A percentile compares a stretch with the other conserved stretches of the same genome.
These are phyloP conservation scores for Dispira parvispora DNA, from an alignment of 192 early-diverging fungal genomes.

Conservation along the genomic window DNA sequence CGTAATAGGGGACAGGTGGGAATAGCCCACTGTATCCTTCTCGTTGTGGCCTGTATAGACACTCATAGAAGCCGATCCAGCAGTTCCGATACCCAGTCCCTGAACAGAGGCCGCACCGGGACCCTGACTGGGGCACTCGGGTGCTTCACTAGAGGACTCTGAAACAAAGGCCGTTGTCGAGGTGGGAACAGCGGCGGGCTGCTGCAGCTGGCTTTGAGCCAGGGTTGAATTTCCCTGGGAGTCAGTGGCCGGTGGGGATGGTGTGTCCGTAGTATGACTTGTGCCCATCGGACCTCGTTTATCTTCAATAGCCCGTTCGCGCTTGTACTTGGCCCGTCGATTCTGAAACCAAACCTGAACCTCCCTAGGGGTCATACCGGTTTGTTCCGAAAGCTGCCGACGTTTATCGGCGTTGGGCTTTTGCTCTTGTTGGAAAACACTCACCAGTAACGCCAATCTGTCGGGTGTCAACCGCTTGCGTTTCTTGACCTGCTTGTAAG, in stretches of 20 bases:
- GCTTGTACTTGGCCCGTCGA: conserved; percentile 71
- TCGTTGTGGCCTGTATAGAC: background rate
- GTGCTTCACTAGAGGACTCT: no score
- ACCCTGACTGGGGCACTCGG: no score
- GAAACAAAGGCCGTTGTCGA: background rate
- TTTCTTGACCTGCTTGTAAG: conserved; percentile 26
- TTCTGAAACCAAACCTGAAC: conserved; percentile 86
- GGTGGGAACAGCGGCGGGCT: background rate
- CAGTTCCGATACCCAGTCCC: background rate
- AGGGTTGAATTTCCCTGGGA: background rate
- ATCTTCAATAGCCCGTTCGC: conserved; percentile 21
- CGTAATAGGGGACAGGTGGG: background rate
- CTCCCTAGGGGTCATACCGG: conserved; percentile 50
- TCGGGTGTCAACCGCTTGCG: conserved; percentile 50
- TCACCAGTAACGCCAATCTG: conserved; percentile 41
- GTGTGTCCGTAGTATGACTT: background rate
- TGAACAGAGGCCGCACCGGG: no score
- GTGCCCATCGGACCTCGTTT: conserved; percentile 9
- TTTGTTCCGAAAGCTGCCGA: conserved; percentile 35
- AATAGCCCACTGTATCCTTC: background rate
- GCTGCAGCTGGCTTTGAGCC: background rate
- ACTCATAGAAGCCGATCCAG: background rate
- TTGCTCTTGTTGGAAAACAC: conserved; percentile 35
- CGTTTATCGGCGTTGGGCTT: conserved; percentile 51
- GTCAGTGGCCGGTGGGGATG: background rate